phyloP scores from a whole-genome alignment of 208 protist genomes.

The Acanthamoeba sp. region DNA sequence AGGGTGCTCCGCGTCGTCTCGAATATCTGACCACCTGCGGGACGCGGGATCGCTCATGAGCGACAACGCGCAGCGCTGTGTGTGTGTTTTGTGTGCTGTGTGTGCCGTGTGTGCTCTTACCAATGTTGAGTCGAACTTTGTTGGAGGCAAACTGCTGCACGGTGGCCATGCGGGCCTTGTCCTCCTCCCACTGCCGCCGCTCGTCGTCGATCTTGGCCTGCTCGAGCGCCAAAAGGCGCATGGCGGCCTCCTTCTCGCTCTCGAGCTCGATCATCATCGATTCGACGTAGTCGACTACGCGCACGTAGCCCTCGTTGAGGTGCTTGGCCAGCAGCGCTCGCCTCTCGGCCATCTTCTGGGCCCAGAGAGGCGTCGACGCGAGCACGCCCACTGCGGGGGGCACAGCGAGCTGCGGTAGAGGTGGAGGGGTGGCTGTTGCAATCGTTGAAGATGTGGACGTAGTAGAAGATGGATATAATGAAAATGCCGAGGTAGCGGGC shows the following conservation, averaged over 20 bases:
- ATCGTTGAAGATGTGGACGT: not conserved
- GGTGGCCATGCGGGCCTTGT: constrained; percentile 5
- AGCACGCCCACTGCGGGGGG: not conserved
- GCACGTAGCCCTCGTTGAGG: constrained; percentile 1
- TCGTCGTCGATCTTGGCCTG: not conserved
- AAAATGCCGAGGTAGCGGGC: not conserved
- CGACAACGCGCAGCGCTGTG: not conserved
- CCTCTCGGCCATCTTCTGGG: constrained; percentile 13
- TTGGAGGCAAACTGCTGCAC: constrained; percentile 16
- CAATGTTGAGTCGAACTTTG: constrained; percentile 14
- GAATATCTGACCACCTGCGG: not conserved
- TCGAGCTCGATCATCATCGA: constrained; percentile 57
- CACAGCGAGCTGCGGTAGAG: not conserved
- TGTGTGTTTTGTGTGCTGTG: not conserved
- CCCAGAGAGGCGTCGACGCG: not conserved
- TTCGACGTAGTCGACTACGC: not conserved
- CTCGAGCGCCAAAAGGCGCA: not conserved
- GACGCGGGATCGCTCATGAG: not conserved
- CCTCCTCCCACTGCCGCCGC: constrained; percentile 1
- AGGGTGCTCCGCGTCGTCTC: constrained; percentile 5
- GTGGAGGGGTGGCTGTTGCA: not conserved
- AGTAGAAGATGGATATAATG: not conserved
- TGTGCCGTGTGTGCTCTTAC: not conserved
- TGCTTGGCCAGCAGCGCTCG: constrained; percentile 9
- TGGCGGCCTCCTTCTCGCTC: not conserved